Evolutionary conservation across 2,329 filamentous ascomycete genomes (phyloP).

Genomic region (Fusarium liriodendri): DNA sequence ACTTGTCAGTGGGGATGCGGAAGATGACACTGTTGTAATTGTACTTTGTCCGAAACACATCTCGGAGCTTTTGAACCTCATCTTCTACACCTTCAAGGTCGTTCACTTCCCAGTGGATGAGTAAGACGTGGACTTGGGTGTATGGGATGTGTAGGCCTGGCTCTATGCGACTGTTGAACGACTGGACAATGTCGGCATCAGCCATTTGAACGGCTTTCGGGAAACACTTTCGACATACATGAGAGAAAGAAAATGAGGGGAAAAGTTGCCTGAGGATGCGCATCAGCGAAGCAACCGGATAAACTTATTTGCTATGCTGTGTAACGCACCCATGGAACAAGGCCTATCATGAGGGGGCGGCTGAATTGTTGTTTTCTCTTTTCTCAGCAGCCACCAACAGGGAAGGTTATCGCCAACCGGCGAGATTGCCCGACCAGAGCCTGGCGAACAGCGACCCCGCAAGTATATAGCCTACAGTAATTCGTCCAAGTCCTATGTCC

Average conservation of each 20-base stretch:
- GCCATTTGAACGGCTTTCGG: neutral
- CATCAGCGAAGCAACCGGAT: neutral
- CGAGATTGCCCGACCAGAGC: neutral
- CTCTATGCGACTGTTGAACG: neutral
- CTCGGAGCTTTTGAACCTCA: neutral
- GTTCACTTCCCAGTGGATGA: neutral
- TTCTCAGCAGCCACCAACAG: neutral
- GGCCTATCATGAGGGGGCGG: neutral
- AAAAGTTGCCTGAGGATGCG: neutral
- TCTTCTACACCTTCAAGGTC: neutral
- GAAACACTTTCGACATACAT: neutral
- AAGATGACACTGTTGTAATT: neutral
- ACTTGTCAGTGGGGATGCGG: neutral
- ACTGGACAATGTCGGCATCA: neutral
- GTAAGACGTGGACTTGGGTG: neutral
- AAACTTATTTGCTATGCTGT: neutral
- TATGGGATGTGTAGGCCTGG: neutral
- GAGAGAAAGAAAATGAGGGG: neutral
- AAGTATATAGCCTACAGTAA: neutral
- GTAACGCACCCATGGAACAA: neutral
- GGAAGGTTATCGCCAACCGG: neutral
- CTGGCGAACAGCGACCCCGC: neutral
- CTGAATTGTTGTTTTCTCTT: neutral
- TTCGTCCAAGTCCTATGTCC: neutral
- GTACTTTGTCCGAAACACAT: neutral